Conservation (phyloP, 108 stramenopile species). For the Cyclotella distinguenda region DNA sequence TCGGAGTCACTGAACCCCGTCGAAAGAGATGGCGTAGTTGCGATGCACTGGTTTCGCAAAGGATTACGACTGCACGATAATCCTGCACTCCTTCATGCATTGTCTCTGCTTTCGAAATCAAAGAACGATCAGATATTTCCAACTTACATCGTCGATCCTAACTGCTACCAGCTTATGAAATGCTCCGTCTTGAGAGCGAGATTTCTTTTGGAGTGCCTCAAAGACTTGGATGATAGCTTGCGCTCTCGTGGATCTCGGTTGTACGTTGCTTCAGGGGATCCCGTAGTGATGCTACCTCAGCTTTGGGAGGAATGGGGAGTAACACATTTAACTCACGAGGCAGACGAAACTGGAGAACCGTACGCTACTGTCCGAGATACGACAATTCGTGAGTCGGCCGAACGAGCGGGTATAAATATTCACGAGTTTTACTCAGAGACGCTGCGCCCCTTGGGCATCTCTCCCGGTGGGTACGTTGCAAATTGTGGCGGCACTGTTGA, state of each 20-base stretch:
- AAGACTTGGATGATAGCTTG: constrained; percentile 74
- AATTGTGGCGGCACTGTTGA: constrained; percentile 32
- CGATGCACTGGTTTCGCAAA: constrained; percentile 93
- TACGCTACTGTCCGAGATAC: constrained; percentile 66
- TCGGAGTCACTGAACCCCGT: no score
- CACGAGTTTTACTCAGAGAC: constrained; percentile 53
- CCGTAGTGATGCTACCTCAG: constrained; percentile 65
- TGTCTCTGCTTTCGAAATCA: constrained; percentile 29
- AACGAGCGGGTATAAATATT: constrained; percentile 49
- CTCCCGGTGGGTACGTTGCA: constrained; percentile 26
- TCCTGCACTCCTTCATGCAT: constrained; percentile 71
- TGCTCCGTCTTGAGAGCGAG: constrained; percentile 70
- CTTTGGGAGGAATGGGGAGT: constrained; percentile 63
- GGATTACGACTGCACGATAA: constrained; percentile 94
- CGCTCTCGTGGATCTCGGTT: constrained; percentile 60
- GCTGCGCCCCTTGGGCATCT: constrained; percentile 34
- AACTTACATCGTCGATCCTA: constrained; percentile 83
- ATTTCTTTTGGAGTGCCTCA: constrained; percentile 86
- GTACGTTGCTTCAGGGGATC: constrained; percentile 78
- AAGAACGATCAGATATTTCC: constrained; percentile 40
- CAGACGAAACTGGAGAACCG: constrained; percentile 67
- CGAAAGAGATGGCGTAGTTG: constrained; percentile 6
- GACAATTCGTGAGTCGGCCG: constrained; percentile 51
- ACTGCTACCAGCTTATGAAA: constrained; percentile 64
- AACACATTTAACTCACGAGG: constrained; percentile 66